Percentiles rank a stretch among this genome's conserved stretches.
Conservation (phyloP, 192 early-diverging fungal species). For the Nowakowskiella sp. region DNA sequence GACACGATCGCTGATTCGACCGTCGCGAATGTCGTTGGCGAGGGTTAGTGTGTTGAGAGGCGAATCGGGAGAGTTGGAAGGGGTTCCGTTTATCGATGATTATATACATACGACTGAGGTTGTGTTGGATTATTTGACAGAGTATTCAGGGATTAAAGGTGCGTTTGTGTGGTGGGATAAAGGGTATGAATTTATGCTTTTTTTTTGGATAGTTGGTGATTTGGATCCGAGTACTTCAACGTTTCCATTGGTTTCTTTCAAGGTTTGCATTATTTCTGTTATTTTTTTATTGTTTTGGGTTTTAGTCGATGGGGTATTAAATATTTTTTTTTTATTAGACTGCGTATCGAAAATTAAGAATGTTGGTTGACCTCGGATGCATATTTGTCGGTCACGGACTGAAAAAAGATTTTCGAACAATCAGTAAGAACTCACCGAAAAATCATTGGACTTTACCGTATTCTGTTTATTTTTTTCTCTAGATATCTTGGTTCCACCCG, state of each 20-base stretch:
- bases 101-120: conserved; percentile 81
- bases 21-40: conserved; percentile 73
- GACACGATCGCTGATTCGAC: conserved; percentile 71
- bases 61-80: conserved; percentile 54
- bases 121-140: conserved; percentile 85
- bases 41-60: conserved; percentile 87
- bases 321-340: conserved; percentile 19
- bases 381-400: conserved; percentile 92
- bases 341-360: conserved; percentile 85
- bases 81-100: conserved; percentile 92
- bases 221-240: conserved; percentile 63
- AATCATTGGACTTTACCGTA: conserved; percentile 1
- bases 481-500: conserved; percentile 80
- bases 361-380: conserved; percentile 84
- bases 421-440: conserved; percentile 51
- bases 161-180: not conserved
- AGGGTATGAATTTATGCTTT: conserved; percentile 5
- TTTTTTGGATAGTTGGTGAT: conserved; percentile 56
- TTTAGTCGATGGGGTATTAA: not conserved
- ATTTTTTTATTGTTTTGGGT: not conserved
- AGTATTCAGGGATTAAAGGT: conserved; percentile 90
- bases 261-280: too few relatives aligned
- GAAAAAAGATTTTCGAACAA: conserved; percentile 90
- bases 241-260: conserved; percentile 78
- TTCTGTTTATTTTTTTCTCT: conserved; percentile 6